Evolutionary conservation across 192 early-diverging fungal genomes (phyloP).

Genomic region (Entomortierella parvispora): DNA sequence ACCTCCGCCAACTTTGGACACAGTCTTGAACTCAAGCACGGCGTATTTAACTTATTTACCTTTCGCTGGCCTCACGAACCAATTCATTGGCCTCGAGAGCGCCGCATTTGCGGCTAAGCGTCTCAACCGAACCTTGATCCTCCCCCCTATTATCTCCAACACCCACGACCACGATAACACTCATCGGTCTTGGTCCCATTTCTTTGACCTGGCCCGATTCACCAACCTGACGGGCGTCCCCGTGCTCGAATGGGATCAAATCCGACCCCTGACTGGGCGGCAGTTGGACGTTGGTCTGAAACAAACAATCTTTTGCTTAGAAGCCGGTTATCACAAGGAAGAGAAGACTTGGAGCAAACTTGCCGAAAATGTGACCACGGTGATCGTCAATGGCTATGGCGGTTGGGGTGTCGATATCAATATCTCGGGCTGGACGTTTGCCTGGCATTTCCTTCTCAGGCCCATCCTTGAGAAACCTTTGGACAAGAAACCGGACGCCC

Average conservation of each 20-base stretch:
- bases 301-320: neutral
- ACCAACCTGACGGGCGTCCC: slow-evolving; percentile 10
- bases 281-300: slow-evolving; percentile 6
- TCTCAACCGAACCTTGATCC: slow-evolving; percentile 7
- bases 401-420: slow-evolving; percentile 1
- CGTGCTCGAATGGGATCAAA: slow-evolving; percentile 12
- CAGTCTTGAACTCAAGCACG: neutral
- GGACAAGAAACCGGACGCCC: neutral
- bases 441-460: slow-evolving; percentile 14
- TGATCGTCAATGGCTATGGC: slow-evolving; percentile 15
- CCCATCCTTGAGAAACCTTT: neutral
- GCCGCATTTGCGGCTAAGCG: slow-evolving; percentile 10
- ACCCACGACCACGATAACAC: slow-evolving; percentile 12
- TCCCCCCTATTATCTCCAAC: slow-evolving; percentile 21
- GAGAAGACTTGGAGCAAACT: neutral
- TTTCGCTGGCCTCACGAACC: slow-evolving; percentile 18
- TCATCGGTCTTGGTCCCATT: slow-evolving; percentile 12
- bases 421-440: slow-evolving; percentile 3
- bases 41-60: slow-evolving; percentile 11
- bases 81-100: slow-evolving; percentile 14
- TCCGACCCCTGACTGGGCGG: slow-evolving; percentile 7
- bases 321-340: neutral
- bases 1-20: neutral
- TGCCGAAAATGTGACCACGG: slow-evolving; percentile 5
- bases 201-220: slow-evolving; percentile 12